Percentiles rank a stretch among this genome's conserved stretches.
These are phyloP conservation scores for Podochytrium sp. DNA, from an alignment of 192 early-diverging fungal species.

Conservation along the genomic window DNA sequence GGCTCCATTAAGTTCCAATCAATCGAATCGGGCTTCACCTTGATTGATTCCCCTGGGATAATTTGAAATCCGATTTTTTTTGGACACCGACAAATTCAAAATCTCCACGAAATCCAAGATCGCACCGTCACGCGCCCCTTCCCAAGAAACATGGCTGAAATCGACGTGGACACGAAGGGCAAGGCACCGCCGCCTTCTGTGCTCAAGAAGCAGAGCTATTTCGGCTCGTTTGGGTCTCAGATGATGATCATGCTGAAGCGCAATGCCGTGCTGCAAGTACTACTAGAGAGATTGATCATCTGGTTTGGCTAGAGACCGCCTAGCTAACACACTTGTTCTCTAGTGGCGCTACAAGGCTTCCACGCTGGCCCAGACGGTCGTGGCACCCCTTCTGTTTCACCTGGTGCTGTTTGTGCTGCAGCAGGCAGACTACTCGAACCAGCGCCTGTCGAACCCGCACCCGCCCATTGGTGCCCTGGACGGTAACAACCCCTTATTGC, in stretches of 20 bases:
- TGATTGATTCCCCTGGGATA: too few relatives aligned
- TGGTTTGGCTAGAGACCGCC: not conserved
- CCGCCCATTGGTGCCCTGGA: constrained; percentile 49
- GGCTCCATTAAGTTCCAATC: too few relatives aligned
- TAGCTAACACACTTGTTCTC: not conserved
- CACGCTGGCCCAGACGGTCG: constrained; percentile 64
- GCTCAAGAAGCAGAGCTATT: constrained; percentile 31
- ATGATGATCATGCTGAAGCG: constrained; percentile 69
- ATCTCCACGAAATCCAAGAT: too few relatives aligned
- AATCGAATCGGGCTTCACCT: too few relatives aligned
- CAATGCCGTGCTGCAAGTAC: constrained; percentile 70
- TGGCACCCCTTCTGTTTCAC: constrained; percentile 71
- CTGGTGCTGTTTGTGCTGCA: constrained; percentile 68
- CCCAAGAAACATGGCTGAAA: too few relatives aligned
- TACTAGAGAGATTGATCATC: not conserved
- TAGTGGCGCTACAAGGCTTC: constrained; percentile 63
- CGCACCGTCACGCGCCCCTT: too few relatives aligned
- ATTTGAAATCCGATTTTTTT: too few relatives aligned
- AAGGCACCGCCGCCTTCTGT: not conserved
- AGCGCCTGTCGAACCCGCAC: constrained; percentile 33
- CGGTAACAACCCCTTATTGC: constrained; percentile 28
- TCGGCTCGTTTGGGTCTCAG: constrained; percentile 50
- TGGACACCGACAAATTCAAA: too few relatives aligned
- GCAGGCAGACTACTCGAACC: constrained; percentile 50
- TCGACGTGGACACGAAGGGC: too few relatives aligned